Conservation (phyloP, 2,329 filamentous ascomycete species). For the Helicocarpus griseus region DNA sequence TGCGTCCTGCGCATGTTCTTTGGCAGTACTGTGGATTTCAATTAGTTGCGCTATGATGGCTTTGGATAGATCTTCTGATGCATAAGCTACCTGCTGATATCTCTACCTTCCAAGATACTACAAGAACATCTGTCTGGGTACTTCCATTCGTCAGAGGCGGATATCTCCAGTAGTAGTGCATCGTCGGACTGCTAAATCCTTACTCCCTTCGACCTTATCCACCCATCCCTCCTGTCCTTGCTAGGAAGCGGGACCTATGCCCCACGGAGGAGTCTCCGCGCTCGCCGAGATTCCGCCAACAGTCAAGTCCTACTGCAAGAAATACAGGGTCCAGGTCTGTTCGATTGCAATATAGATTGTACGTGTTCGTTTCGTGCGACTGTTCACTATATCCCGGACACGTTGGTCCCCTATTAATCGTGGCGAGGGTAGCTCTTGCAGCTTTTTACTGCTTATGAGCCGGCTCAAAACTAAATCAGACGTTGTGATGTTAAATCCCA, state of each 20-base stretch:
- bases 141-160: background rate
- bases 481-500: background rate
- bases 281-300: constrained; percentile 1
- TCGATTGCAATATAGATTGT: background rate
- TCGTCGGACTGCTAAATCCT: background rate
- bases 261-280: background rate
- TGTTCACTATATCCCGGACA: background rate
- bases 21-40: too few relatives aligned
- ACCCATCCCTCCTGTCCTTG: background rate
- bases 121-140: too few relatives aligned
- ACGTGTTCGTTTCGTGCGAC: background rate
- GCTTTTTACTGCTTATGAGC: background rate
- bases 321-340: background rate
- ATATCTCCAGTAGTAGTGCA: too few relatives aligned
- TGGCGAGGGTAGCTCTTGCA: constrained; percentile 2
- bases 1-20: too few relatives aligned
- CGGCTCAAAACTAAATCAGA: background rate
- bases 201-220: too few relatives aligned
- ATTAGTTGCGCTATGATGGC: too few relatives aligned
- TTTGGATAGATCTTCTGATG: too few relatives aligned
- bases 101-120: too few relatives aligned
- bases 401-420: background rate
- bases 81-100: too few relatives aligned
- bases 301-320: background rate
- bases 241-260: background rate